A percentile compares a stretch with the other conserved stretches of the same genome.
phyloP scores from a whole-genome alignment of 345 rosid species.

The Acer campestre region DNA sequence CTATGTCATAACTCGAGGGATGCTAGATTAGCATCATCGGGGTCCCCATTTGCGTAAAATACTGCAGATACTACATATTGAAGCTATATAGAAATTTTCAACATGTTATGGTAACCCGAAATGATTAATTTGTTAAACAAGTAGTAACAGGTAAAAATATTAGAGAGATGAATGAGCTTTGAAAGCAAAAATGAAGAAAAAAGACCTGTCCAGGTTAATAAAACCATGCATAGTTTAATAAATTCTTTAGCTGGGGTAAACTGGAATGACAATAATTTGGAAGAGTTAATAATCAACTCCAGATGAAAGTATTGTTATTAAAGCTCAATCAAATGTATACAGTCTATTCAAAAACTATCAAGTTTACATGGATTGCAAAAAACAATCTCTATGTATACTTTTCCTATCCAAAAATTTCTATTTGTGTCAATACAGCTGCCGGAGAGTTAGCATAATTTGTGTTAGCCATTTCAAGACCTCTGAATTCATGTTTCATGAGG shows the following conservation, averaged over 20 bases:
- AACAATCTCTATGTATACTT: background rate
- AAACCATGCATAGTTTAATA: no score
- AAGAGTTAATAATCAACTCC: background rate
- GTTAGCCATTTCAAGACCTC: background rate
- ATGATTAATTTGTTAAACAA: background rate
- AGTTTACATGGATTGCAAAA: no score
- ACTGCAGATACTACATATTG: background rate
- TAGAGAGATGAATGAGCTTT: no score
- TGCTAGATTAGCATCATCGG: background rate
- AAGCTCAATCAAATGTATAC: background rate
- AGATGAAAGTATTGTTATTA: background rate
- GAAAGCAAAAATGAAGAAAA: no score
- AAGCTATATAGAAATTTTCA: background rate
- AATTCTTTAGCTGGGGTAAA: background rate
- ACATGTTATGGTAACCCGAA: background rate
- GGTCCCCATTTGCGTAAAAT: no score
- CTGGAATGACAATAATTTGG: background rate
- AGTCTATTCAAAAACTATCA: background rate
- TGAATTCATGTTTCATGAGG: background rate
- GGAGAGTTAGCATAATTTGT: background rate
- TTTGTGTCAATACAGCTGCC: background rate
- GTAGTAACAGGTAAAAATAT: no score
- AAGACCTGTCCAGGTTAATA: no score
- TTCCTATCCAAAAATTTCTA: background rate
- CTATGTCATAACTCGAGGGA: background rate